Base-by-base conservation (phyloP, 2,329 filamentous ascomycete genomes). In the Curvularia spicifera region DNA sequence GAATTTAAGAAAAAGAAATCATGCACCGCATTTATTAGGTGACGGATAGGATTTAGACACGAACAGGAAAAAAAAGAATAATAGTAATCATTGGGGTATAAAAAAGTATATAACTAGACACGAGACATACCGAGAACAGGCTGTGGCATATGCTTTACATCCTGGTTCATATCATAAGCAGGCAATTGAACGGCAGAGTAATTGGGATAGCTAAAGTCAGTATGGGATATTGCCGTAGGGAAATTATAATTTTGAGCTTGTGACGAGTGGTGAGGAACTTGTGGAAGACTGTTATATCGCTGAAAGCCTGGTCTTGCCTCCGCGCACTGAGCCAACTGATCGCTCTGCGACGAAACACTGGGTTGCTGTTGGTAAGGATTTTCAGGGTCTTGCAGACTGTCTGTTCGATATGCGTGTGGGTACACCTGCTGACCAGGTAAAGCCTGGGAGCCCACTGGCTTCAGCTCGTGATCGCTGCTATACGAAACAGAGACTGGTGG, bases 81-180 rank as follows among this genome's bases (percentile, higher is more conserved):
- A 67, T 68, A 64, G 71, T 71, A 69, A 59, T 71, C 64, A 68
- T 70, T 73, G 68, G 67, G 66, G 64, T 71, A 69, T 73, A 67
- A 52, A 63, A 63, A 67, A 59, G 65, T 69, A 65, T 67, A 59
- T 68, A 71, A 74, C 72, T 75, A 77, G 66, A 77, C 69, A 70
- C 71, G 74, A 69, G 73, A 77, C 74, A 76, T 77, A 77, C 74
- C 73, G 63, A 75, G 73, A 65, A 72, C 70, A 69, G 71, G 72
- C 59, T 74, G 72, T 56, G 71, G 69, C 68, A 76, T 69, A 70
- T 75, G 75, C 57, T 74, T 74, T 71, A 74, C 73, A 73, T 75
- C 70, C 57, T 68, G 60, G 60, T 60, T 67, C 46, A 70, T 61
- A 69, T 75, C 67, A 74, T 73, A 67, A 59, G 66, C 63, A 66